Base-by-base conservation (phyloP, 441 rosid species). In the Pelargonium myrrhifolium region DNA sequence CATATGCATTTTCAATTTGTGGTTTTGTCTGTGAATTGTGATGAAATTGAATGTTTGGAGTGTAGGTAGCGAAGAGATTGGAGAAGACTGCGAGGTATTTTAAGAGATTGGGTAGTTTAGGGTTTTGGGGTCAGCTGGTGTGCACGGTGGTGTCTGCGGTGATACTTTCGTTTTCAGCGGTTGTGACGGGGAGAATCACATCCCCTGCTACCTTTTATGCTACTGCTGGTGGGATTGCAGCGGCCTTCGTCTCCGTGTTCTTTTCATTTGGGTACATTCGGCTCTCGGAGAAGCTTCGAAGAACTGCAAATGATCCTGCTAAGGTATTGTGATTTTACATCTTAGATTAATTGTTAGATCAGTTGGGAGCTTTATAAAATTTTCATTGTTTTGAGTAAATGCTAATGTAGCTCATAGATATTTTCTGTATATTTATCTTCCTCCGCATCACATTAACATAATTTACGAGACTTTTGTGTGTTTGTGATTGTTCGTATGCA, bases 81-180 rank as follows among this genome's bases (percentile, higher is more conserved):
- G 98, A 85, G 77, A 86, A 73, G 75, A 95, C 99, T 31, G 84
- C 99, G 2, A 89, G 92, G 77, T 80, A 85, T 75, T 95, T 95
- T 77, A 90, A 83, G 89, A 81, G 96, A 77, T 79, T 95, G 53
- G 99, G 98, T 14, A 81, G 81, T 83, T 79, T 87, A 60, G 98
- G 97, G 68, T 92, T 95, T 77, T 95, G 98, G 98, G 94, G 93
- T 58, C 99, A 95, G 87, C 84, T 95, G 15, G 85, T 89, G 10
- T 89, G 90, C 72, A 85, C 98, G 0, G 79, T 82, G 9, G 99
- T 92, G 3, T 87, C 98, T 1, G 96, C 98, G 1, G 96, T 81
- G 71, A 92, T 95, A 68, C 84, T 92, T 47, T 86, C 99, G 0
- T 92, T 92, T 75, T 90, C 97, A 8, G 65, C 92, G 62, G 87